These are phyloP conservation scores for Aspergillus arachidicola DNA, from an alignment of 2,329 filamentous ascomycete genomes.

Conservation along the genomic window DNA sequence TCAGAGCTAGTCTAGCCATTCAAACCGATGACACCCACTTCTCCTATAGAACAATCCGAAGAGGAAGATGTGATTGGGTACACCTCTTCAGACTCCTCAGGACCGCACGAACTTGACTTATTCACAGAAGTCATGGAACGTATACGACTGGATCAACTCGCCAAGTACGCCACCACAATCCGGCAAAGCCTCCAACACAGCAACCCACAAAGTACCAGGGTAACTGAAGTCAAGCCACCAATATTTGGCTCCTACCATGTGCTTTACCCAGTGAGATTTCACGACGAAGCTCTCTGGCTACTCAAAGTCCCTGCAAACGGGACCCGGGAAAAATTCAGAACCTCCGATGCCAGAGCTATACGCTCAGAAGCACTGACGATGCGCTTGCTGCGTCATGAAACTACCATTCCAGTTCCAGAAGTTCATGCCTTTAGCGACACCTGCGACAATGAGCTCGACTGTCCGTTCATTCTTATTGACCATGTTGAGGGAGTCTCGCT, in stretches of 20 bases:
- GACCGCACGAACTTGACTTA: neutral
- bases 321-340: neutral
- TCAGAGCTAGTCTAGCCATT: too few relatives aligned
- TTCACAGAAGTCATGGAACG: neutral
- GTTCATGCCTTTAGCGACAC: slow-evolving; percentile 31
- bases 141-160: neutral
- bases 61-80: neutral
- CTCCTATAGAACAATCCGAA: neutral
- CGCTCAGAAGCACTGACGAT: slow-evolving; percentile 33
- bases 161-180: neutral
- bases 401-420: slow-evolving; percentile 33
- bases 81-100: neutral
- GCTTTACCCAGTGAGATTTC: neutral
- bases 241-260: slow-evolving; percentile 3
- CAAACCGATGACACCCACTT: neutral
- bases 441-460: slow-evolving; percentile 14
- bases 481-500: slow-evolving; percentile 27
- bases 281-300: neutral
- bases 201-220: neutral
- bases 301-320: neutral
- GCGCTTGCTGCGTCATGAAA: slow-evolving; percentile 31
- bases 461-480: slow-evolving; percentile 33
- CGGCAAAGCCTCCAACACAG: neutral
- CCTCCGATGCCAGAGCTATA: neutral
- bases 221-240: neutral